Evolutionary conservation across 139 green algal genomes (phyloP).

Genomic region (Coelastrella sp.): DNA sequence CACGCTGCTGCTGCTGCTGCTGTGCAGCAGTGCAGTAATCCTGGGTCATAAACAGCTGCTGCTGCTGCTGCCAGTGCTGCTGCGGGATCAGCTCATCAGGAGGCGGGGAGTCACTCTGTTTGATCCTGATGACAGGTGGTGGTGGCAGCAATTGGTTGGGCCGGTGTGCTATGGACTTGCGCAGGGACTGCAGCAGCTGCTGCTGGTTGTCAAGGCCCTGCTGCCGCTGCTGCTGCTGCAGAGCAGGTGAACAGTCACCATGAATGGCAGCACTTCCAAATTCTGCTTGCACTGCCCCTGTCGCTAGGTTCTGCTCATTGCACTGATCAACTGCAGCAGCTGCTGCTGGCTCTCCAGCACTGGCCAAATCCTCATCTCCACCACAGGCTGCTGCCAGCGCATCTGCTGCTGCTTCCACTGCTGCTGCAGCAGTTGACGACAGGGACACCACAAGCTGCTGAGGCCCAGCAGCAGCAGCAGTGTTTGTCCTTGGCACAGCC

Average conservation of each 20-base stretch:
- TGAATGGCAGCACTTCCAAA: not conserved
- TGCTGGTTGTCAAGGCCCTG: constrained; percentile 1
- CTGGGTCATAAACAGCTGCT: not conserved
- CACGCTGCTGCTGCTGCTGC: not conserved
- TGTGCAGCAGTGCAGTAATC: not conserved
- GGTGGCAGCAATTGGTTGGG: constrained; percentile 27
- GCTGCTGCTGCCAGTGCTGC: constrained; percentile 20
- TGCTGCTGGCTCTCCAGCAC: not conserved
- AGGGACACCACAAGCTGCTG: not conserved
- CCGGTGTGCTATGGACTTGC: not conserved
- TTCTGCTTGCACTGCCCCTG: not conserved
- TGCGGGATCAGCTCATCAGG: not conserved
- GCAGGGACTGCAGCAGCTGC: not conserved
- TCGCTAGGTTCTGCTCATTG: no score
- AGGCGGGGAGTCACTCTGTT: constrained; percentile 25
- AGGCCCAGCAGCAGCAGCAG: constrained; percentile 8
- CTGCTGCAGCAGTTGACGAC: not conserved
- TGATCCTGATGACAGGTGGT: constrained; percentile 25
- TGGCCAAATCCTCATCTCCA: not conserved
- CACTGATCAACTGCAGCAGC: not conserved
- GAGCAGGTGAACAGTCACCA: not conserved
- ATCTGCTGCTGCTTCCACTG: constrained; percentile 15
- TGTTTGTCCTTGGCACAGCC: not conserved
- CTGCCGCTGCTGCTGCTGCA: constrained; percentile 33
- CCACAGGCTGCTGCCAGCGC: not conserved